Conservation (phyloP, 2,329 filamentous ascomycete species). For the Sporothrix humicola region DNA sequence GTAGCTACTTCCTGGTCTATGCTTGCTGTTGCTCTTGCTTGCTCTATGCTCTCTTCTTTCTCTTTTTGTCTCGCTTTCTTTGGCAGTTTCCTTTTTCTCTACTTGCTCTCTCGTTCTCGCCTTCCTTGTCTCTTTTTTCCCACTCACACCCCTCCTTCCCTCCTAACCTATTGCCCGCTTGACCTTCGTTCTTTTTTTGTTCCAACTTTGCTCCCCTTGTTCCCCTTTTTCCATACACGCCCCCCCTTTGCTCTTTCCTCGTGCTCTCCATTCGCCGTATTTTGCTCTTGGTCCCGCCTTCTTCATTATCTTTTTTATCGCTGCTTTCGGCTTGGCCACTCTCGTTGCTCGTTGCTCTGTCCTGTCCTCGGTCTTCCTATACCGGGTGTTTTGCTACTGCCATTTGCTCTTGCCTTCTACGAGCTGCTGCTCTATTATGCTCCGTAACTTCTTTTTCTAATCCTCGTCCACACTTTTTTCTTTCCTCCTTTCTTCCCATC, state of each 20-base stretch:
- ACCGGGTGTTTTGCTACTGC: background rate
- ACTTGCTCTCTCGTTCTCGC: conserved; percentile 11
- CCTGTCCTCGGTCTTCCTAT: background rate
- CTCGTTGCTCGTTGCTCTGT: background rate
- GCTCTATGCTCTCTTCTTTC: conserved; percentile 10
- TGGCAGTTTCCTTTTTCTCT: conserved; percentile 18
- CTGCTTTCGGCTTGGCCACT: conserved; percentile 33
- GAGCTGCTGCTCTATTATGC: background rate
- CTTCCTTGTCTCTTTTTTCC: conserved; percentile 8
- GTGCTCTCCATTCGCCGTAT: conserved; percentile 11
- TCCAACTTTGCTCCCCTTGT: conserved; percentile 12
- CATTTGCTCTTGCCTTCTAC: background rate
- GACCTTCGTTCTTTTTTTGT: conserved; percentile 3
- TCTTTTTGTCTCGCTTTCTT: conserved; percentile 22
- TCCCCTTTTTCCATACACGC: background rate
- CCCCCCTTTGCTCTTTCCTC: background rate
- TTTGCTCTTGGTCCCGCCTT: conserved; percentile 28
- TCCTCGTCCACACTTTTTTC: conserved; percentile 33
- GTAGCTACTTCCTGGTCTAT: conserved; percentile 16
- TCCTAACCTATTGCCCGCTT: background rate
- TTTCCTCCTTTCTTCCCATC: conserved; percentile 40
- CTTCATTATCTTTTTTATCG: conserved; percentile 34
- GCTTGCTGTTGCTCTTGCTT: background rate
- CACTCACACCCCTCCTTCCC: conserved; percentile 9
- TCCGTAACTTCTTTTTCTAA: conserved; percentile 28